Evolutionary conservation across 768 basidiomycete species (phyloP).

Genomic region (Neoboletus magnificus): DNA sequence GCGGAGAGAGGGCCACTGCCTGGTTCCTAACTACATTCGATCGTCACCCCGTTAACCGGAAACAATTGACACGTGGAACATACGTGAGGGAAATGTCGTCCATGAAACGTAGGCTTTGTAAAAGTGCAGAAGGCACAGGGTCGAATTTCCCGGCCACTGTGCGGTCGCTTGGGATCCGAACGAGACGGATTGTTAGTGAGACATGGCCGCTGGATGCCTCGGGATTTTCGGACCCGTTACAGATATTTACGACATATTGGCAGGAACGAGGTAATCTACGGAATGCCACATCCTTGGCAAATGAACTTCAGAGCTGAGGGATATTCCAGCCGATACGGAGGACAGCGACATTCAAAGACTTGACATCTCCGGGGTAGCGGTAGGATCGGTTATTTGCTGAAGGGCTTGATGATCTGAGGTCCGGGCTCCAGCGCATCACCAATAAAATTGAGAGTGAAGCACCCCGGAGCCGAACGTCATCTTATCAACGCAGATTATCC

Average conservation of each 20-base stretch:
- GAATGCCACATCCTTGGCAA: not conserved
- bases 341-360: not conserved
- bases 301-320: not conserved
- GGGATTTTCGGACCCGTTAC: not conserved
- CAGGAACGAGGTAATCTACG: not conserved
- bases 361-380: not conserved
- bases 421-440: not conserved
- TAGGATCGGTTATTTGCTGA: not conserved
- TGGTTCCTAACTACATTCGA: not conserved
- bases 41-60: not conserved
- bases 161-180: not conserved
- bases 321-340: not conserved
- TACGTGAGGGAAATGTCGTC: slow-evolving; percentile 1
- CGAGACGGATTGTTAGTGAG: not conserved
- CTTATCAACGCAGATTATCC: not conserved
- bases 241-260: not conserved
- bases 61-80: slow-evolving; percentile 15
- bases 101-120: slow-evolving; percentile 12
- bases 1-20: not conserved
- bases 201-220: not conserved
- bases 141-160: not conserved
- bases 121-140: not conserved
- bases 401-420: not conserved
- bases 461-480: not conserved
- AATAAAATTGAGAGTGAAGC: not conserved